These are phyloP conservation scores for Skeletonema grethae DNA, from an alignment of 108 stramenopile species.

Conservation along the genomic window DNA sequence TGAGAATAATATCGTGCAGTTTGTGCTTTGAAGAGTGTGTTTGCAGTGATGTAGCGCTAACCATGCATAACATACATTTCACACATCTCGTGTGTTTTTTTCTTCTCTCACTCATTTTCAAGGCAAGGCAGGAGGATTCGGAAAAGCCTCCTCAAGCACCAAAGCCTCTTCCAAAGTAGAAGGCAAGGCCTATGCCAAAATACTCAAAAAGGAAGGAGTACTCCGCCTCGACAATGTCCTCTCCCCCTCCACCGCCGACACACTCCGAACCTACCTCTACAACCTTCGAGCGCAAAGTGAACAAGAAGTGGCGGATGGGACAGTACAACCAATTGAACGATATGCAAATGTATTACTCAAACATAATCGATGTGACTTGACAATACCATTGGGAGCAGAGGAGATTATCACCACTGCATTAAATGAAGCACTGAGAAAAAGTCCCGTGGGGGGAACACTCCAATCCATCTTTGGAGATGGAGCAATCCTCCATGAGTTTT, in stretches of 20 bases:
- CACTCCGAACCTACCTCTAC: conserved; percentile 55
- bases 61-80: too few species aligned
- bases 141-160: conserved; percentile 16
- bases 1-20: neutral
- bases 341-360: conserved; percentile 85
- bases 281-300: conserved; percentile 47
- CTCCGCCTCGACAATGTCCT: conserved; percentile 79
- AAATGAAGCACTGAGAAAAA: conserved; percentile 37
- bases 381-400: conserved; percentile 58
- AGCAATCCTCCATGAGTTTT: conserved; percentile 71
- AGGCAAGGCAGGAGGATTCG: conserved; percentile 54
- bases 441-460: conserved; percentile 58
- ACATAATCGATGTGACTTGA: conserved; percentile 80
- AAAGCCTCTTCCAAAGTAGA: conserved; percentile 44
- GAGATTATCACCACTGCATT: conserved; percentile 45
- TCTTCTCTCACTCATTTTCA: neutral
- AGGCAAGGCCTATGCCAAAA: conserved; percentile 62
- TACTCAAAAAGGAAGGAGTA: conserved; percentile 66
- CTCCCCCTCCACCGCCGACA: conserved; percentile 51
- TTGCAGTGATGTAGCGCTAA: too few species aligned
- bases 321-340: conserved; percentile 52
- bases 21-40: too few species aligned
- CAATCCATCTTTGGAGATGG: conserved; percentile 53
- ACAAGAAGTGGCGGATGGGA: conserved; percentile 44
- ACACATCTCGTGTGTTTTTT: neutral